These are phyloP conservation scores for Termitomyces sp. DNA, from an alignment of 768 basidiomycete species.

Conservation along the genomic window DNA sequence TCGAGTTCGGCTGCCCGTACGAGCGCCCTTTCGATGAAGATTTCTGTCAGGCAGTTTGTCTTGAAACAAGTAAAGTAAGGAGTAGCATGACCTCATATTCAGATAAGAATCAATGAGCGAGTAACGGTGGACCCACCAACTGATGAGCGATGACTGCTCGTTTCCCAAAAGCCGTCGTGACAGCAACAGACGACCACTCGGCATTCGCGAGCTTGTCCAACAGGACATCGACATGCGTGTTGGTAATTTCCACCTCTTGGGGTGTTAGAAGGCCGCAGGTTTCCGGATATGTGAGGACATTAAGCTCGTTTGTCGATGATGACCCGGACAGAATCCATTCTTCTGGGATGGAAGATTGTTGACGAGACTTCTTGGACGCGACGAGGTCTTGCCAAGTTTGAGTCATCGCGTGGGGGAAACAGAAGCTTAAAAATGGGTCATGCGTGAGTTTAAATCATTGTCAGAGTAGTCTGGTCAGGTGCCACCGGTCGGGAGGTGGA, in stretches of 20 bases:
- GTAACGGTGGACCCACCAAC: constrained; percentile 38
- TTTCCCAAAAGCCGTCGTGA: constrained; percentile 73
- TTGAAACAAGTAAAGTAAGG: constrained; percentile 24
- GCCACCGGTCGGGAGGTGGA: not conserved
- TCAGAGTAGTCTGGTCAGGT: not conserved
- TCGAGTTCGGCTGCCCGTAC: constrained; percentile 66
- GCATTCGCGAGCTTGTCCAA: constrained; percentile 52
- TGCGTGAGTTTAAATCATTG: not conserved
- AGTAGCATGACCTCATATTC: not conserved
- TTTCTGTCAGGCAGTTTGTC: constrained; percentile 82
- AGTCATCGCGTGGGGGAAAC: not conserved
- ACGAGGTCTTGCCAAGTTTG: not conserved
- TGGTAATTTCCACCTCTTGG: constrained; percentile 48
- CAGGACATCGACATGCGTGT: constrained; percentile 40
- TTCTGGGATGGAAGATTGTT: not conserved
- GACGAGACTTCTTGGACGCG: not conserved
- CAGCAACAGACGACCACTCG: constrained; percentile 62
- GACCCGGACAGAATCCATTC: not conserved
- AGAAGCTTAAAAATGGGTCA: not conserved
- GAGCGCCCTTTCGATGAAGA: constrained; percentile 72
- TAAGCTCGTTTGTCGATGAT: constrained; percentile 34
- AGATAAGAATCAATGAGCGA: not conserved
- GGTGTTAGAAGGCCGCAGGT: constrained; percentile 55
- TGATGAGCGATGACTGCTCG: constrained; percentile 79
- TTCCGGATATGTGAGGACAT: constrained; percentile 53